Evolutionary conservation across 192 early-diverging fungal genomes (phyloP), one percentile per base, ranked within the genome.

Genomic region (Coemansia sp.): DNA sequence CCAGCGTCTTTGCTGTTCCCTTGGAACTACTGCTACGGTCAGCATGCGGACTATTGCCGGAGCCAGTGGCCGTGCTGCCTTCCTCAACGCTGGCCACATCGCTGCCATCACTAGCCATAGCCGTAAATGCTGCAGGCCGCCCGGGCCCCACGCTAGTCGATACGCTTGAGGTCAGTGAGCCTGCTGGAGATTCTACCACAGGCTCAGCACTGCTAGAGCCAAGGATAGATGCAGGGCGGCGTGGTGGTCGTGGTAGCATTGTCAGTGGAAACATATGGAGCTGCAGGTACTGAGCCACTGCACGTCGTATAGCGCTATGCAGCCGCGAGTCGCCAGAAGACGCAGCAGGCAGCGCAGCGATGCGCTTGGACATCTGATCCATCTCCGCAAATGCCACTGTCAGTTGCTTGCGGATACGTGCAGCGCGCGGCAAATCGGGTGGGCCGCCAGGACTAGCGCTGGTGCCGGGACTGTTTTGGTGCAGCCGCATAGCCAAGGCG

Each of bases 221-320:
- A n/a, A 46, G 43, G 13, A 39, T 28, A 0, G 38, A 28, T n/a
- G 51, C 50, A 45, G 65, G 56, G 3, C 55, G 57, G 30, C 81
- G 81, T 45, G 87, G 62, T 0, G 84, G 76, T 31, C 74, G 69
- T 14, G 89, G 89, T 20, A 91, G 63, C 58, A 89, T 82, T 8
- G 83, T 83, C 16, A 91, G 72, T 10, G 89, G 85, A 30, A 89
- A 83, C 89, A 91, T 91, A 26, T 86, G 85, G 23, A 81, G 80
- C 62, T 91, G 89, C 38, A 91, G 61, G 37, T 89, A 91, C 56
- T 86, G 80, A 18, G 78, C 86, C 3, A 86, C 83, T 3, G 81
- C 78, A 12, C 78, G 69, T 12, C 86, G 78, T 16, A 91, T 79
- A 13, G 85, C 86, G n/a, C 53, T 43, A 35, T 89, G 84, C 31